These are phyloP conservation scores for Mallotus repandus DNA, from an alignment of 441 rosid genomes.

Conservation along the genomic window DNA sequence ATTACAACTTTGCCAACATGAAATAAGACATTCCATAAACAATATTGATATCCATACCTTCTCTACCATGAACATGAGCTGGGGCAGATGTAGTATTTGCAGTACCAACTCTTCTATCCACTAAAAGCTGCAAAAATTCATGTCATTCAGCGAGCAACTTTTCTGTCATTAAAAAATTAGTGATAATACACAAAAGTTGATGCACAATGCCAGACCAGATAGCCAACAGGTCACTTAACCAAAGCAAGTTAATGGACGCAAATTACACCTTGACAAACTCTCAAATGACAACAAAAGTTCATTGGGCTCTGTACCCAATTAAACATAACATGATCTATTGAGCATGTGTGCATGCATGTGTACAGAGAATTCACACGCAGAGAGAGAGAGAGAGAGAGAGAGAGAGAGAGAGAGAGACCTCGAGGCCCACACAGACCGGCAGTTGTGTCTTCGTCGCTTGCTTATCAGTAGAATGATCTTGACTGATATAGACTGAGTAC, in stretches of 20 bases:
- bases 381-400: slow-evolving; percentile 9
- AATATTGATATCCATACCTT: slow-evolving; percentile 33
- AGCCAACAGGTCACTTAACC: not conserved
- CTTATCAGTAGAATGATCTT: slow-evolving; percentile 39
- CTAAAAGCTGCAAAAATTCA: slow-evolving; percentile 46
- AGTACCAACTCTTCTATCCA: slow-evolving; percentile 39
- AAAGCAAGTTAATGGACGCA: slow-evolving; percentile 11
- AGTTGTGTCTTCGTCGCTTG: slow-evolving; percentile 39
- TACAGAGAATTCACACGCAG: not conserved
- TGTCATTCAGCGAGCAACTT: slow-evolving; percentile 5
- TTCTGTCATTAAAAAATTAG: not conserved
- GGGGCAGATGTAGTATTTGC: slow-evolving; percentile 42
- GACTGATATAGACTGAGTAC: slow-evolving; percentile 45
- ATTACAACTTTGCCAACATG: not conserved
- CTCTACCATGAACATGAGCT: slow-evolving; percentile 43
- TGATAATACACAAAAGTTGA: not conserved
- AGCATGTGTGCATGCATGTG: not conserved
- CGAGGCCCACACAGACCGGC: slow-evolving; percentile 65
- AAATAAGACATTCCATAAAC: not conserved
- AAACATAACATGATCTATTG: not conserved
- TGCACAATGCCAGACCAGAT: not conserved
- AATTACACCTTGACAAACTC: not conserved
- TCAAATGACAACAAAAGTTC: not conserved
- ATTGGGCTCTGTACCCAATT: not conserved
- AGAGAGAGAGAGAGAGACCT: slow-evolving; percentile 37